Evolutionary conservation across 192 early-diverging fungal genomes (phyloP), one percentile per base, ranked within the genome.

Genomic region (Backusella liffmaniae): DNA sequence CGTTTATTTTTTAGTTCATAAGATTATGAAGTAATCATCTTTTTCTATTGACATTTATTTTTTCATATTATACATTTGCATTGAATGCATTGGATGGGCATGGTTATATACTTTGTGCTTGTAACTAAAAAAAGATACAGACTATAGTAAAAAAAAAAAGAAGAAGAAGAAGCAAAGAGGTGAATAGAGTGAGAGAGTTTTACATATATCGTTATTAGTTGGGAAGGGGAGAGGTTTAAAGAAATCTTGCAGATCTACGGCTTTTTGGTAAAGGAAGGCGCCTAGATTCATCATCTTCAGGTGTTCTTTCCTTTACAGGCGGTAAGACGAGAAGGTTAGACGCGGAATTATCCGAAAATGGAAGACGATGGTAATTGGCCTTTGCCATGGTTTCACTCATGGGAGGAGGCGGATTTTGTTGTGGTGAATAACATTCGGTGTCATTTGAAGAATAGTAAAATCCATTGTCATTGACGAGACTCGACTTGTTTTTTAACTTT

Each of bases 391-490:
- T 69, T 3, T 69, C 67, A 69, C 35, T 69, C 4, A 69, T 37
- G n/a, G 37, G 37, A 69, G 67, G 67, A 41, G 67, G 67, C 9
- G 67, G n/a, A 1, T 69, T 69, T 23, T 69, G 67, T 10, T 69
- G 67, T 10, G 67, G 67, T 3, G 67, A 69, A 69, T 69, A 69
- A 23, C 67, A 41, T 4, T 23, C 67, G 41, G 35, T 12, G 5
- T 69, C 37, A 41, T 69, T n/a, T 9, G 53, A 1, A 44, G 42
- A 16, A 44, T 44, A 44, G 13, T 44, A 44, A 16, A 44, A 44
- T 3, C 42, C 42, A 44, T 44, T 26, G 6, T 29, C 26, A 13
- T 29, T 62, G 12, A 10, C 23, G 10, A 12, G 23, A 62, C 26
- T 12, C 3, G 23, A 29, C 9, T 62, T 62, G 9, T 62, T 62